Evolutionary conservation across 192 early-diverging fungal species (phyloP), one percentile per base, ranked within the genome.

Genomic region (Phlyctochytrium planicorne): DNA sequence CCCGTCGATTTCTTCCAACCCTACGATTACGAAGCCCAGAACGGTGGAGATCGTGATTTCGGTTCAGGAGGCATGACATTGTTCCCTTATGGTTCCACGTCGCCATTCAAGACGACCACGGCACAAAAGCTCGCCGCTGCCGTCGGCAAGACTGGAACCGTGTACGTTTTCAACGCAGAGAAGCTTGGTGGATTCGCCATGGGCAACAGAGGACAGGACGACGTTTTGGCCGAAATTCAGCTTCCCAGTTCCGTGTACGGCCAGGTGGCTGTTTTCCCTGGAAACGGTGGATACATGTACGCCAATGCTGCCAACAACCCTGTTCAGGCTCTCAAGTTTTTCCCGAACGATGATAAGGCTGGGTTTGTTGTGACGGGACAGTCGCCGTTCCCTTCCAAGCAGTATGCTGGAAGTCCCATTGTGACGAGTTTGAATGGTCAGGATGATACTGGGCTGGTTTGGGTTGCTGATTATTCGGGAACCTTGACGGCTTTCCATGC

Each of bases 131-230:
- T 68, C 0, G 23, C 57, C 23, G 27, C 34, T 37, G 25, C 67
- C 17, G 59, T 68, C 0, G 67, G 59, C 37, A 62, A 62, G 31
- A 2, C 67, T 3, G 67, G 67, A 14, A 12, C 36, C 6, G 36
- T 62, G 10, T 30, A 59, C n/a, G 59, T 68, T 14, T 10, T 47
- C 0, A 25, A 62, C 16, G 29, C 29, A 3, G 37, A 68, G 47
- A 47, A 61, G 4, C 40, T 68, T 16, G 67, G 67, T 30, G 67
- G 67, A 1, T 68, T 62, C 40, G 40, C 40, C n/a, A 20, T 35
- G 29, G 17, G 25, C 12, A 37, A 37, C n/a, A 6, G 36, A 16
- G 17, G 55, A 3, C 16, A 25, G 17, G 17, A 29, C 56, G n/a
- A 25, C 17, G 56, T 24, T 25, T 25, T 59, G 23, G 31, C 27